Conservation (phyloP, 75 land plant genomes). For the Selaginella moellendorffii region DNA sequence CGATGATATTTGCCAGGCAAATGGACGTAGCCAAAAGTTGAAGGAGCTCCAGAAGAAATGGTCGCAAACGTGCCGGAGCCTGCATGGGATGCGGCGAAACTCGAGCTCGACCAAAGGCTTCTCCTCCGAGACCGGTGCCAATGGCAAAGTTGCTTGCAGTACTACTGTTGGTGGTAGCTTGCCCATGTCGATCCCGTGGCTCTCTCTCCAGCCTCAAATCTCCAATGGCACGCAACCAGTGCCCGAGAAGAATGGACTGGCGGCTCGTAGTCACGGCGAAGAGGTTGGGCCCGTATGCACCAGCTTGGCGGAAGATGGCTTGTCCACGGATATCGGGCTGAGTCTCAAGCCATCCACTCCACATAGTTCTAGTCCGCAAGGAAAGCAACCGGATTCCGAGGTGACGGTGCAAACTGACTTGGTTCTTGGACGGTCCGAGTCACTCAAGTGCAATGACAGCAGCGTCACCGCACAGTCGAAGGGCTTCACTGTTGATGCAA, state of each 20-base stretch:
- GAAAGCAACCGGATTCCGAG: not conserved
- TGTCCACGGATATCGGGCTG: not conserved
- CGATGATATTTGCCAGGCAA: no score
- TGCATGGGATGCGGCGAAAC: constrained; percentile 19
- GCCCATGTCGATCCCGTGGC: not conserved
- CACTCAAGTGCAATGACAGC: not conserved
- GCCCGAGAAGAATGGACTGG: not conserved
- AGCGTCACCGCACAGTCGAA: not conserved
- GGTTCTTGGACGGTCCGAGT: constrained; percentile 33
- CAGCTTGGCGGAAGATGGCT: not conserved
- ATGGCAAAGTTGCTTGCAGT: not conserved
- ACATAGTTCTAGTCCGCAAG: not conserved
- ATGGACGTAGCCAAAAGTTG: constrained; percentile 24
- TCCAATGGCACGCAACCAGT: not conserved
- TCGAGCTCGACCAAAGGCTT: no score
- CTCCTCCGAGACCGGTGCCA: no score
- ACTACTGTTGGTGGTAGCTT: no score
- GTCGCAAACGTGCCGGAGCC: constrained; percentile 37
- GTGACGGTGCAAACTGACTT: constrained; percentile 43
- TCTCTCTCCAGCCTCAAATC: not conserved
- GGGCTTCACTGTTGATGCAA: no score
- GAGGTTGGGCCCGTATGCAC: no score
- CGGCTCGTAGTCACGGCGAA: no score
- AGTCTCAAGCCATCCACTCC: not conserved
- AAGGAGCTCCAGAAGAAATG: constrained; percentile 56